A percentile compares a stretch with the other conserved stretches of the same genome.
Evolutionary conservation across 225 moss, liverwort and hornwort species (phyloP).

Genomic region (Bryoerythrophyllum caledonicum): DNA sequence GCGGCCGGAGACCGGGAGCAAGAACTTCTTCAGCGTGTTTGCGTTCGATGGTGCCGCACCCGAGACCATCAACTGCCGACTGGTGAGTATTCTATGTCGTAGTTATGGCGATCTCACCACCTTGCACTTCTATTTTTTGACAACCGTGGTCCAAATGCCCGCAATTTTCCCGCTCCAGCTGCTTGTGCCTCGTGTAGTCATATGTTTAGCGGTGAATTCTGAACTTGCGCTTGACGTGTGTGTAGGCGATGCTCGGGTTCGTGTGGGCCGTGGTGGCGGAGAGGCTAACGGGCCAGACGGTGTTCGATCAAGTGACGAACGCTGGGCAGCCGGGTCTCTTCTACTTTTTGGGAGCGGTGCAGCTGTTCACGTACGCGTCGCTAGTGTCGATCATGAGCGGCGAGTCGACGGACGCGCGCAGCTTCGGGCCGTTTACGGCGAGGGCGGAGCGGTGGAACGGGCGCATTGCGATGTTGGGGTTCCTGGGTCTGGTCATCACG

Average conservation of each 20-base stretch:
- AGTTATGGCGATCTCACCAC: neutral
- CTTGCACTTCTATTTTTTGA: too few relatives aligned
- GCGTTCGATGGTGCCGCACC: neutral
- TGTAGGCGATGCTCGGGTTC: neutral
- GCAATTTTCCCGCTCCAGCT: neutral
- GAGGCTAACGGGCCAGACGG: neutral
- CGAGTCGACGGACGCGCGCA: conserved; percentile 16
- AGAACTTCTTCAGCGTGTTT: conserved; percentile 3
- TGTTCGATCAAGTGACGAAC: neutral
- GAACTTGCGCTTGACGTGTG: too few relatives aligned
- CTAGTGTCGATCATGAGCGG: conserved; percentile 16
- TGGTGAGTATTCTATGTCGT: neutral
- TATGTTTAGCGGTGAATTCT: neutral
- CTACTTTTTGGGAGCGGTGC: neutral
- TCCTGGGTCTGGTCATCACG: too few relatives aligned
- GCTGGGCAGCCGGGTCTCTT: neutral
- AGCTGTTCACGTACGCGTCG: conserved; percentile 15
- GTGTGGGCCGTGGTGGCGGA: neutral
- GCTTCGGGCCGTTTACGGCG: conserved; percentile 6
- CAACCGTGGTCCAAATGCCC: too few relatives aligned
- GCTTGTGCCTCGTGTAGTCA: neutral
- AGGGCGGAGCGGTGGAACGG: conserved; percentile 22
- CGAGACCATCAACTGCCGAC: neutral
- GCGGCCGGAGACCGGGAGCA: neutral
- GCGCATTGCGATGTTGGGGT: conserved; percentile 12